These are phyloP conservation scores for Ustilago hordei DNA, from an alignment of 1,284 basidiomycete genomes.

Conservation along the genomic window DNA sequence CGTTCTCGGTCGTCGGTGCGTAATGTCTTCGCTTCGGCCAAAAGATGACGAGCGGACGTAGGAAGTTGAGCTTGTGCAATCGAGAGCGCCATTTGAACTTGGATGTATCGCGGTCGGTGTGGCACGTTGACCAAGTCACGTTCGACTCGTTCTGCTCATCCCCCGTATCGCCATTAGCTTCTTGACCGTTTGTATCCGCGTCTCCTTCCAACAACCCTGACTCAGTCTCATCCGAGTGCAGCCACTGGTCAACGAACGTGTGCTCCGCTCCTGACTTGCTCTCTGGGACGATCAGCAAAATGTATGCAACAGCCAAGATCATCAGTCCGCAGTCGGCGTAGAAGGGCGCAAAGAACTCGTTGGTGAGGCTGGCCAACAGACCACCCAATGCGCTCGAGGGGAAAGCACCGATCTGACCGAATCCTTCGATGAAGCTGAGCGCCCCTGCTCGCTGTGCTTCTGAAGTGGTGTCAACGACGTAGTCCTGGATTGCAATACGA, in stretches of 20 bases:
- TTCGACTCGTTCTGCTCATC: slow-evolving; percentile 28
- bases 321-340: slow-evolving; percentile 57
- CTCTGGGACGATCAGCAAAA: slow-evolving; percentile 59
- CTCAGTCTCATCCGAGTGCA: slow-evolving; percentile 40
- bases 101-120: slow-evolving; percentile 38
- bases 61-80: slow-evolving; percentile 54
- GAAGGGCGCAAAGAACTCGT: slow-evolving; percentile 63
- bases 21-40: slow-evolving; percentile 40
- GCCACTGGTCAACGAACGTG: slow-evolving; percentile 56
- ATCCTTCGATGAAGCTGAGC: slow-evolving; percentile 64
- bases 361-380: slow-evolving; percentile 55
- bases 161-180: neutral
- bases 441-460: slow-evolving; percentile 56
- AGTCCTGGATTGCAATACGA: slow-evolving; percentile 62
- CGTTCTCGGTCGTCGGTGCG: slow-evolving; percentile 27
- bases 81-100: slow-evolving; percentile 45
- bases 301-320: slow-evolving; percentile 50
- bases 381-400: slow-evolving; percentile 60
- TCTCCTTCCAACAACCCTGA: slow-evolving; percentile 20
- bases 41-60: slow-evolving; percentile 58
- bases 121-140: slow-evolving; percentile 37
- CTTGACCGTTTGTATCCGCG: neutral
- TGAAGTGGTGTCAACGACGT: slow-evolving; percentile 63
- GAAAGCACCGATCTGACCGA: slow-evolving; percentile 63
- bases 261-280: slow-evolving; percentile 50